Conservation (phyloP, 164 flowering plant genomes). For the Tetrastigma voinierianum region DNA sequence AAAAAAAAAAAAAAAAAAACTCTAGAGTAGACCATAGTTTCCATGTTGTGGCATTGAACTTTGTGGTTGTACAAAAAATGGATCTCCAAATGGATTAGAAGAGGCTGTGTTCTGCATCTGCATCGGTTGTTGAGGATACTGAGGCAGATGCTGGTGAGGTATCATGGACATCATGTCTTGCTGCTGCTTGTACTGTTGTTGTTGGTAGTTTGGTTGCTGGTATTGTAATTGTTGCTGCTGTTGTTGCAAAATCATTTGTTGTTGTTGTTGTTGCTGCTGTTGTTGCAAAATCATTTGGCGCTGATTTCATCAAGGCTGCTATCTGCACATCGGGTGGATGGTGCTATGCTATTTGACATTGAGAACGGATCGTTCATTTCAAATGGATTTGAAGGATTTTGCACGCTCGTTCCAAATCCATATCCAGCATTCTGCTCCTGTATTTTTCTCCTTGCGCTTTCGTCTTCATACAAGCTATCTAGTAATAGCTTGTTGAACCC, state of each 20-base stretch:
- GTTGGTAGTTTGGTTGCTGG: constrained; percentile 30
- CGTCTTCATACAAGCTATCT: constrained; percentile 90
- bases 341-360: constrained; percentile 65
- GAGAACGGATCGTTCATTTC: constrained; percentile 60
- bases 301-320: constrained; percentile 74
- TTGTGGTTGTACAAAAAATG: constrained; percentile 35
- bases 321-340: constrained; percentile 78
- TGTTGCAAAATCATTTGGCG: constrained; percentile 17
- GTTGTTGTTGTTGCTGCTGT: constrained; percentile 39
- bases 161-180: constrained; percentile 28
- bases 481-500: constrained; percentile 89
- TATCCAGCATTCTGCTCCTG: constrained; percentile 66
- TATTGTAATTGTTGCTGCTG: constrained; percentile 40
- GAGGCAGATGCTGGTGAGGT: constrained; percentile 39
- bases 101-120: constrained; percentile 29
- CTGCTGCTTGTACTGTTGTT: constrained; percentile 20
- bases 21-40: constrained; percentile 47
- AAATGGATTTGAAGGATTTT: constrained; percentile 38
- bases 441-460: constrained; percentile 49
- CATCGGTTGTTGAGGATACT: constrained; percentile 38
- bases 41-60: constrained; percentile 32
- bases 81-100: constrained; percentile 84
- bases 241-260: no score
- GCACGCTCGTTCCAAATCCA: constrained; percentile 35
- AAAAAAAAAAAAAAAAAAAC: neutral